Conservation (phyloP, 2,329 filamentous ascomycete genomes). For the Pestalotiopsis sp. region DNA sequence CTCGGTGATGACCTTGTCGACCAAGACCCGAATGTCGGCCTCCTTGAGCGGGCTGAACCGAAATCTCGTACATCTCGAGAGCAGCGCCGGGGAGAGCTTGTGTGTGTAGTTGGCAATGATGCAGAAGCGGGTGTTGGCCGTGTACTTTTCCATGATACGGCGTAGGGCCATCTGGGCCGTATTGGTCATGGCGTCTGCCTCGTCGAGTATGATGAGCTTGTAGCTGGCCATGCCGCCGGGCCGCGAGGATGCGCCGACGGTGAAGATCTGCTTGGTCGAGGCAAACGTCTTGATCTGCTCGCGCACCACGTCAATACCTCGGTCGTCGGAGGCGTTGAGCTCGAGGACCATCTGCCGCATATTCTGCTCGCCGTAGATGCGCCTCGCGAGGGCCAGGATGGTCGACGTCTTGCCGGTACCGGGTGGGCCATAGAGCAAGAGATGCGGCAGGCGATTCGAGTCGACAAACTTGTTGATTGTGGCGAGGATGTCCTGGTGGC, state of each 20-base stretch:
- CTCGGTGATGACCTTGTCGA: conserved; percentile 87
- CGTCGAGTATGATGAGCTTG: conserved; percentile 96
- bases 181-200: conserved; percentile 99
- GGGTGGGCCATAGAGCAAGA: conserved; percentile 93
- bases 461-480: conserved; percentile 99
- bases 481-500: conserved; percentile 94
- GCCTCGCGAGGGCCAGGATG: conserved; percentile 85
- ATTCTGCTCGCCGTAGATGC: conserved; percentile 90
- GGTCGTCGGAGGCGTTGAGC: conserved; percentile 94
- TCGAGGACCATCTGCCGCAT: conserved; percentile 99
- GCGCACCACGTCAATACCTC: conserved; percentile 95
- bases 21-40: conserved; percentile 77
- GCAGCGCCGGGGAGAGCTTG: conserved; percentile 88
- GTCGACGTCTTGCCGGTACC: conserved; percentile 98
- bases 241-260: conserved; percentile 54
- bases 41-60: conserved; percentile 93
- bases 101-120: conserved; percentile 99
- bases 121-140: conserved; percentile 94
- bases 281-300: conserved; percentile 99
- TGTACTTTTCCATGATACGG: conserved; percentile 99
- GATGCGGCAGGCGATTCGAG: conserved; percentile 88
- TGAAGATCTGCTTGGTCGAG: conserved; percentile 96
- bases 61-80: conserved; percentile 93
- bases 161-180: conserved; percentile 97
- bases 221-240: conserved; percentile 66